Evolutionary conservation across 2,329 filamentous ascomycete species (phyloP).

Genomic region (Verticillium isaacii): DNA sequence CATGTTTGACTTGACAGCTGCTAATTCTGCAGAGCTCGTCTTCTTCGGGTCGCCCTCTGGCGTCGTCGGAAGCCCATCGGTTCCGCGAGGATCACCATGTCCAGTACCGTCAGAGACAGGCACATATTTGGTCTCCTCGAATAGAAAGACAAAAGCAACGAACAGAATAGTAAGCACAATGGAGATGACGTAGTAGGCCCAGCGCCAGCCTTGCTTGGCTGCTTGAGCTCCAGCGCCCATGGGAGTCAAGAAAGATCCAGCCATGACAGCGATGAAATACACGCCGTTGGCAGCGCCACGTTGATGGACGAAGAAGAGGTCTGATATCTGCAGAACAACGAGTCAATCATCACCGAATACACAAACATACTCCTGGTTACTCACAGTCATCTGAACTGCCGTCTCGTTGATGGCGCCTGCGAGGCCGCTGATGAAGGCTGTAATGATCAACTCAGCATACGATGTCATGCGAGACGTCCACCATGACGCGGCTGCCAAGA

Average conservation of each 20-base stretch:
- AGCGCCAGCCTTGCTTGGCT: constrained; percentile 20
- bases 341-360: not conserved
- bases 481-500: constrained; percentile 11
- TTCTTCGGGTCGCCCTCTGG: not conserved
- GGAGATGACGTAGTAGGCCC: constrained; percentile 22
- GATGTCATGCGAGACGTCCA: constrained; percentile 9
- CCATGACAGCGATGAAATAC: constrained; percentile 24
- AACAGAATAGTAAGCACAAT: constrained; percentile 17
- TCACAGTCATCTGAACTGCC: constrained; percentile 28
- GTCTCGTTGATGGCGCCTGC: constrained; percentile 32
- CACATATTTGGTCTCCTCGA: constrained; percentile 25
- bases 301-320: constrained; percentile 26
- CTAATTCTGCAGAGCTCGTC: not conserved
- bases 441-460: constrained; percentile 6
- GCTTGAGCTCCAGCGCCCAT: constrained; percentile 20
- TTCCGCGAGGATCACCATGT: constrained; percentile 9
- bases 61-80: not conserved
- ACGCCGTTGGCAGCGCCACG: constrained; percentile 23
- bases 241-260: constrained; percentile 21
- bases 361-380: not conserved
- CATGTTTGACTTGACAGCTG: constrained; percentile 1
- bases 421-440: constrained; percentile 22
- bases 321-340: constrained; percentile 14
- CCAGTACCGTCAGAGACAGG: constrained; percentile 9
- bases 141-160: constrained; percentile 7